These are phyloP conservation scores for Zygoascus flipseniorum DNA, from an alignment of 805 yeast genomes.

Conservation along the genomic window DNA sequence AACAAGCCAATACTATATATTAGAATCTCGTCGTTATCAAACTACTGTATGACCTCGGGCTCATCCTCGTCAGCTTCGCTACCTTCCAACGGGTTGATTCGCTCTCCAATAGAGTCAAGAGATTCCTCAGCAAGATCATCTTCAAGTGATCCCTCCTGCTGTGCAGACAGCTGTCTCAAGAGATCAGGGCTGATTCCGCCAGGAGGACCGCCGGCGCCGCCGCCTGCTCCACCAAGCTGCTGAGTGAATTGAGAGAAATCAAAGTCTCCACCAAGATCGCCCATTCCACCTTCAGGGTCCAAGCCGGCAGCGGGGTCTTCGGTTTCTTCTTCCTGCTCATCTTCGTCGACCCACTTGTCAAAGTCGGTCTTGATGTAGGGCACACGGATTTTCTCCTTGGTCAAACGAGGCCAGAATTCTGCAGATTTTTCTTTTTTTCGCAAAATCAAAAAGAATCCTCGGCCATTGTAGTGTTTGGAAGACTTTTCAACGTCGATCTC, in stretches of 20 bases:
- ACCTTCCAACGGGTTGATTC: not conserved
- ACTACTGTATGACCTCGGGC: too few relatives aligned
- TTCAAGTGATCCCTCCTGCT: not conserved
- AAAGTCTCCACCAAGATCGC: conserved; percentile 29
- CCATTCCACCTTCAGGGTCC: conserved; percentile 29
- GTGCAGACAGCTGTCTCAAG: conserved; percentile 4
- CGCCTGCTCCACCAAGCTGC: conserved; percentile 26
- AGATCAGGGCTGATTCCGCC: conserved; percentile 6
- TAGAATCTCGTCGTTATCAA: too few relatives aligned
- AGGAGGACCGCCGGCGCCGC: conserved; percentile 14
- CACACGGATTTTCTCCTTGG: conserved; percentile 73
- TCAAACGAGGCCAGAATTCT: conserved; percentile 94
- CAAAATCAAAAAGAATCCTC: conserved; percentile 54
- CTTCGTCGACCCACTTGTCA: conserved; percentile 98
- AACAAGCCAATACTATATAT: too few relatives aligned
- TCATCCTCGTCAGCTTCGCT: conserved; percentile 6
- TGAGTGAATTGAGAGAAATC: conserved; percentile 32
- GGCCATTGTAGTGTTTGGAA: conserved; percentile 49
- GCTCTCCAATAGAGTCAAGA: not conserved
- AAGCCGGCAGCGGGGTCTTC: conserved; percentile 26
- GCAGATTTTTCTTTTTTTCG: conserved; percentile 58
- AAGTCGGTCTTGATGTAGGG: conserved; percentile 88
- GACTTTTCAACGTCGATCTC: conserved; percentile 64
- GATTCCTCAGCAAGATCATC: not conserved
- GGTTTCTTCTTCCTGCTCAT: conserved; percentile 76